Conservation (phyloP, 2,329 filamentous ascomycete species). For the Aspergillus costaricaensis region DNA sequence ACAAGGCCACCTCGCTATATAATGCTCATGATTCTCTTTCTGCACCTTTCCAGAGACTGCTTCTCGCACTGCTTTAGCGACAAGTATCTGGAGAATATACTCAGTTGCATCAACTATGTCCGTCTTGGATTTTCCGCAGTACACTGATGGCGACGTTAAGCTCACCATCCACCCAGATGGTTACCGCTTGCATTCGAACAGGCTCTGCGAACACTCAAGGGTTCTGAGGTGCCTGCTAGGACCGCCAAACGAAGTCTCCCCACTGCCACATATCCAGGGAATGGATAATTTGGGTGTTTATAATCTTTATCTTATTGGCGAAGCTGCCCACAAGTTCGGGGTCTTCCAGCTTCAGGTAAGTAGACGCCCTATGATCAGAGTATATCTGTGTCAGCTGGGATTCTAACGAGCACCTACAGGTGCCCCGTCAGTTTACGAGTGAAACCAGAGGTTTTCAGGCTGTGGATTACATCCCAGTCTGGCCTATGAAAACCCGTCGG, state of each 20-base stretch:
- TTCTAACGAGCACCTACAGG: slow-evolving; percentile 2
- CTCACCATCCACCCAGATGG: slow-evolving; percentile 39
- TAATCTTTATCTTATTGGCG: slow-evolving; percentile 12
- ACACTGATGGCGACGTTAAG: slow-evolving; percentile 43
- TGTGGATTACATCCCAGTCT: slow-evolving; percentile 5
- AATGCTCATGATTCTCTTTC: no score
- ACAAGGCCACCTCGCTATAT: neutral
- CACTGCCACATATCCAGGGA: neutral
- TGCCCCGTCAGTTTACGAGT: neutral
- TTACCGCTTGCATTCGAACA: slow-evolving; percentile 42
- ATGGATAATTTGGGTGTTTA: neutral
- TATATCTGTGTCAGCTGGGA: neutral
- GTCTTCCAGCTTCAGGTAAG: slow-evolving; percentile 14
- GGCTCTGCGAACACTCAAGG: slow-evolving; percentile 8
- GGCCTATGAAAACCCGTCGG: slow-evolving; percentile 11
- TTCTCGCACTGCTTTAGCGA: neutral
- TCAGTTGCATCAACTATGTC: neutral
- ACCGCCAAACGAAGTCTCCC: neutral
- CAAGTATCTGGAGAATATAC: neutral
- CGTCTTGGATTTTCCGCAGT: slow-evolving; percentile 34
- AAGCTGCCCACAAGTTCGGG: slow-evolving; percentile 12
- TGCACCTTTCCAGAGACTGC: no score
- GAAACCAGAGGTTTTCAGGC: neutral
- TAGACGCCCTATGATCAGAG: neutral
- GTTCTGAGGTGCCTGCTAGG: slow-evolving; percentile 3